These are phyloP conservation scores for Kwoniella dejecticola DNA, from an alignment of 768 basidiomycete species.

Conservation along the genomic window DNA sequence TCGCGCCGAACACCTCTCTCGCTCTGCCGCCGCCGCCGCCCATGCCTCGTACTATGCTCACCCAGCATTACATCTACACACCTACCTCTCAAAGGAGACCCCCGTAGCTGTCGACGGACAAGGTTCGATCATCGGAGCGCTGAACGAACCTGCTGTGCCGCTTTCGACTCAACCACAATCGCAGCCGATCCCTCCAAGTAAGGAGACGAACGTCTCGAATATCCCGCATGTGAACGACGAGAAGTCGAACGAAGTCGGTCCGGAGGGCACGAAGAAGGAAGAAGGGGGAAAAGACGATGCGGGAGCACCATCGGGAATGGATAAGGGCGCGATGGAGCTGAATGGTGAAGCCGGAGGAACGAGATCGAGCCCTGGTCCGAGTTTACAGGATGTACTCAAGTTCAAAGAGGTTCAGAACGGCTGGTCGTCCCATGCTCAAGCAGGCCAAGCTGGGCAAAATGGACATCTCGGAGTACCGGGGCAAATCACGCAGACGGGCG, in stretches of 20 bases:
- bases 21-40: slow-evolving; percentile 45
- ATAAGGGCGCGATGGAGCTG: slow-evolving; percentile 42
- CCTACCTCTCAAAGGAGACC: slow-evolving; percentile 27
- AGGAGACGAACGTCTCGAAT: slow-evolving; percentile 13
- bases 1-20: slow-evolving; percentile 43
- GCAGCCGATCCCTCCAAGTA: not conserved
- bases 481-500: not conserved
- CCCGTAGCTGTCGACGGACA: slow-evolving; percentile 1
- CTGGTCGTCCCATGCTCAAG: not conserved
- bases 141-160: slow-evolving; percentile 13
- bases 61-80: slow-evolving; percentile 41
- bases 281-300: slow-evolving; percentile 46
- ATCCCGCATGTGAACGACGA: slow-evolving; percentile 17
- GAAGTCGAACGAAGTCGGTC: slow-evolving; percentile 23
- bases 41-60: slow-evolving; percentile 51
- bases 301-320: slow-evolving; percentile 38
- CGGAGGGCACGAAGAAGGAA: slow-evolving; percentile 41
- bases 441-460: not conserved
- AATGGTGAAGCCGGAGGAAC: slow-evolving; percentile 45
- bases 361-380: slow-evolving; percentile 38
- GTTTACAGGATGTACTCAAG: slow-evolving; percentile 34
- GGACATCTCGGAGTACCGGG: slow-evolving; percentile 13
- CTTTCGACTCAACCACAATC: not conserved
- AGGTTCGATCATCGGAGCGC: slow-evolving; percentile 3
- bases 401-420: slow-evolving; percentile 15